Conservation (phyloP, 2,329 filamentous ascomycete genomes). For the Diaporthe sp. region DNA sequence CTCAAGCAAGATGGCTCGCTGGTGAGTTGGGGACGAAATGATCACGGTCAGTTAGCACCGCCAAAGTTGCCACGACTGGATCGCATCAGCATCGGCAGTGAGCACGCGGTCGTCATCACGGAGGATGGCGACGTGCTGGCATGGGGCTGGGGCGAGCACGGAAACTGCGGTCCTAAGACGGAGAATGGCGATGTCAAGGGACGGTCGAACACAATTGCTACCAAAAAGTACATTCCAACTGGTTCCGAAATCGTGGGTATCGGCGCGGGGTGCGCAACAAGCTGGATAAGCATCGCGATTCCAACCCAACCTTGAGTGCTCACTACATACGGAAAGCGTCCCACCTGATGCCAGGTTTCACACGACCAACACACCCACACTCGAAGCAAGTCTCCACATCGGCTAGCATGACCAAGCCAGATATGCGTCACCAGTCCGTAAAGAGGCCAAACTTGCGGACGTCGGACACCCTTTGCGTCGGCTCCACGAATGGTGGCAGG, state of each 20-base stretch:
- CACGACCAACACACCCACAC: neutral
- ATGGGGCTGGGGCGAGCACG: constrained; percentile 99
- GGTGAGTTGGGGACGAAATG: constrained; percentile 84
- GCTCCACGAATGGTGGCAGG: constrained; percentile 65
- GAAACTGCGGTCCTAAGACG: constrained; percentile 86
- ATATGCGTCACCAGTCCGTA: constrained; percentile 36
- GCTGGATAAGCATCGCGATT: constrained; percentile 74
- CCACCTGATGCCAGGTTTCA: neutral
- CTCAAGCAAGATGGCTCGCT: constrained; percentile 72
- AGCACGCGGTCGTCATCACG: constrained; percentile 85
- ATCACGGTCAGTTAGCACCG: constrained; percentile 85
- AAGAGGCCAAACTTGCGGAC: constrained; percentile 62
- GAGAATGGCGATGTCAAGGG: constrained; percentile 76
- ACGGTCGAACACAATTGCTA: constrained; percentile 76
- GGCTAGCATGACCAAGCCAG: neutral
- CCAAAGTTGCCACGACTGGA: constrained; percentile 68
- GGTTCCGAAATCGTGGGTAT: constrained; percentile 69
- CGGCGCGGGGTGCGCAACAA: constrained; percentile 92
- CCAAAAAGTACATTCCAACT: constrained; percentile 66
- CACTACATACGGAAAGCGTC: neutral
- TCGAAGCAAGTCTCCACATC: neutral
- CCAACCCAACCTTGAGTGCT: constrained; percentile 40
- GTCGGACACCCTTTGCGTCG: constrained; percentile 81
- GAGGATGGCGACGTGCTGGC: constrained; percentile 76
- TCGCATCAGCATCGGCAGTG: constrained; percentile 85